Evolutionary conservation across 2,329 filamentous ascomycete species (phyloP).

Genomic region (Phyllachora maydis): DNA sequence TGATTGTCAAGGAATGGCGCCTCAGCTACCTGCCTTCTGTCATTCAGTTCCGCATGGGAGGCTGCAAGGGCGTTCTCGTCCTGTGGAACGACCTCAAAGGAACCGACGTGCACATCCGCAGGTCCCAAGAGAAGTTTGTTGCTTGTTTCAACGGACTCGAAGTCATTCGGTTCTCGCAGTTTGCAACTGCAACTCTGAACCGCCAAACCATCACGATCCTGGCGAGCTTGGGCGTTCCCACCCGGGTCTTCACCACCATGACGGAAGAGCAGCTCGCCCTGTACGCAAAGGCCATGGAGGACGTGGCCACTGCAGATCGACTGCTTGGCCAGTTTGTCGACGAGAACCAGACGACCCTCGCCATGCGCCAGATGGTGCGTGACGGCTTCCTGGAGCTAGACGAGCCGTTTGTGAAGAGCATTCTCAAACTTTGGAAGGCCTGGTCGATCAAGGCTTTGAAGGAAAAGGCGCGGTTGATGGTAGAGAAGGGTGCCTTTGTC

Average conservation of each 20-base stretch:
- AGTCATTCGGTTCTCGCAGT: slow-evolving; percentile 63
- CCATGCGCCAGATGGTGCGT: slow-evolving; percentile 53
- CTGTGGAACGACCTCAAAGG: slow-evolving; percentile 48
- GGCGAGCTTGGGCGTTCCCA: slow-evolving; percentile 52
- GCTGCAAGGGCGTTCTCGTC: slow-evolving; percentile 75
- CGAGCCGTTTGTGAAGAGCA: slow-evolving; percentile 67
- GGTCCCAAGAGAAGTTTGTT: slow-evolving; percentile 75
- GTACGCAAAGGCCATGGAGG: slow-evolving; percentile 49
- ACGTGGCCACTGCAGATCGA: slow-evolving; percentile 39
- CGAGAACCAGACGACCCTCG: slow-evolving; percentile 60
- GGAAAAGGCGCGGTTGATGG: slow-evolving; percentile 70
- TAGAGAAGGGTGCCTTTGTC: slow-evolving; percentile 71
- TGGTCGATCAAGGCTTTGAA: slow-evolving; percentile 84
- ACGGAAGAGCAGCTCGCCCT: slow-evolving; percentile 45
- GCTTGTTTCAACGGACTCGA: slow-evolving; percentile 54
- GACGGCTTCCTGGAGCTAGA: slow-evolving; percentile 54
- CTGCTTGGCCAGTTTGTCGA: slow-evolving; percentile 63
- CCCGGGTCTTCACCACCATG: slow-evolving; percentile 44
- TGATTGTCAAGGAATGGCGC: slow-evolving; percentile 52
- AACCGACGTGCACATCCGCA: slow-evolving; percentile 55
- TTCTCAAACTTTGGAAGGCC: slow-evolving; percentile 67
- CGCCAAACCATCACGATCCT: slow-evolving; percentile 80
- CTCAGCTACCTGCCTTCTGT: slow-evolving; percentile 50
- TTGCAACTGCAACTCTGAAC: slow-evolving; percentile 64
- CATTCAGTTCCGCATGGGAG: slow-evolving; percentile 81